Percentiles rank a stretch among this genome's conserved stretches.
These are phyloP conservation scores for Saccharomyces kudriavzevii DNA, from an alignment of 805 yeast genomes.

Conservation along the genomic window DNA sequence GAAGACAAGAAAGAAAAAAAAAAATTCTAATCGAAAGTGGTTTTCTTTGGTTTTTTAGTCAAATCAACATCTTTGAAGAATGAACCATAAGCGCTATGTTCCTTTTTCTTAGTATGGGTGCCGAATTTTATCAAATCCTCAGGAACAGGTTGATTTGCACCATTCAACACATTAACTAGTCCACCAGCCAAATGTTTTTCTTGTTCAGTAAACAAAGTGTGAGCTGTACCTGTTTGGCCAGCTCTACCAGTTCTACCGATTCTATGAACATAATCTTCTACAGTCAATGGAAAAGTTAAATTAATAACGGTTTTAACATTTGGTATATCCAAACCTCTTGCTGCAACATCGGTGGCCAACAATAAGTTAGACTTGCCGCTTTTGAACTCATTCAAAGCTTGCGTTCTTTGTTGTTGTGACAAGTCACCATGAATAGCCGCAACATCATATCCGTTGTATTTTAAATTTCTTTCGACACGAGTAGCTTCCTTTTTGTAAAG, in stretches of 20 bases:
- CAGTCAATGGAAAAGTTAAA: conserved; percentile 91
- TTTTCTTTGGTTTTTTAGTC: conserved; percentile 78
- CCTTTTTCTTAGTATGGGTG: conserved; percentile 95
- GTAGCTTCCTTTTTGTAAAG: conserved; percentile 94
- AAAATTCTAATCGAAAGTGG: conserved; percentile 54
- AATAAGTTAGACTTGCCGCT: conserved; percentile 64
- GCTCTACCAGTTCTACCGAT: conserved; percentile 99
- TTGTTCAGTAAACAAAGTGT: conserved; percentile 87
- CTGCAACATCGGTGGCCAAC: conserved; percentile 97
- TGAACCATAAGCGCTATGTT: conserved; percentile 96
- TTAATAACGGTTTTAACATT: conserved; percentile 93
- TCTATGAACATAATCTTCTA: conserved; percentile 95
- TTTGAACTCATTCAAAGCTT: conserved; percentile 79
- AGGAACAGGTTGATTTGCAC: conserved; percentile 93
- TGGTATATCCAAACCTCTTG: conserved; percentile 95
- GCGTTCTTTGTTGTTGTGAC: conserved; percentile 84
- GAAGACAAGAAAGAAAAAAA: neutral
- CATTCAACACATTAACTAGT: conserved; percentile 80
- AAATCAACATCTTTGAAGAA: conserved; percentile 90
- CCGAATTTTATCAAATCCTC: conserved; percentile 92
- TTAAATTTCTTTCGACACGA: conserved; percentile 71
- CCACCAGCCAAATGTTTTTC: conserved; percentile 96
- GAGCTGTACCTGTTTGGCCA: conserved; percentile 91
- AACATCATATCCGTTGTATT: conserved; percentile 65
- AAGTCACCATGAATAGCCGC: conserved; percentile 96